Evolutionary conservation across 179 eudicot genomes (phyloP).

Genomic region (Pouteria campechiana): DNA sequence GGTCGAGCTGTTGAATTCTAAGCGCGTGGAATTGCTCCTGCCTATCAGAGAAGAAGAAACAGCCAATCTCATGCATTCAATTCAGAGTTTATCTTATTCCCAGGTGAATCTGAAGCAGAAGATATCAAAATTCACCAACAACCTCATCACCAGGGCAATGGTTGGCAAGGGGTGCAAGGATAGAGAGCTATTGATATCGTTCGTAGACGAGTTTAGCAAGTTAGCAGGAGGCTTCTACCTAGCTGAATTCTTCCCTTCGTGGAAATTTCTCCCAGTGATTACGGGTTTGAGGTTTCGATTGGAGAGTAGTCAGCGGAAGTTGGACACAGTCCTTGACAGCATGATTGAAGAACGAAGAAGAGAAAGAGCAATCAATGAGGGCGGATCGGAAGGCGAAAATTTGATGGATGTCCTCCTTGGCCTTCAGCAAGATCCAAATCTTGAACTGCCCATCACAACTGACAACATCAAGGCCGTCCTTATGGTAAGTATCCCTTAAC

Average conservation of each 20-base stretch:
- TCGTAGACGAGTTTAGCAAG: not conserved
- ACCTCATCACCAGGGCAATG: slow-evolving; percentile 10
- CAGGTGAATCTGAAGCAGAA: slow-evolving; percentile 2
- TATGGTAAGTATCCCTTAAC: slow-evolving; percentile 9
- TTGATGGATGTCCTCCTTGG: slow-evolving; percentile 8
- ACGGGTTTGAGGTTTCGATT: not conserved
- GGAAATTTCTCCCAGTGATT: not conserved
- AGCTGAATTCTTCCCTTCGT: slow-evolving; percentile 12
- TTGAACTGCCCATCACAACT: slow-evolving; percentile 7
- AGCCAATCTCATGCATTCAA: not conserved
- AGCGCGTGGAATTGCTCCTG: too few relatives aligned
- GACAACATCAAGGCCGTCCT: slow-evolving; percentile 15
- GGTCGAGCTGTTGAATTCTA: slow-evolving; percentile 7
- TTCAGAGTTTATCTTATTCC: not conserved
- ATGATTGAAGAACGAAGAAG: slow-evolving; percentile 7
- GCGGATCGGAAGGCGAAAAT: slow-evolving; percentile 8
- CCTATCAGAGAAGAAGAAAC: slow-evolving; percentile 10
- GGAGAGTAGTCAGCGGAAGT: slow-evolving; percentile 2
- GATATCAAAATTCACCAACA: slow-evolving; percentile 2
- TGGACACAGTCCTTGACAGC: slow-evolving; percentile 6
- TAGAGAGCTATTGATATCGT: not conserved
- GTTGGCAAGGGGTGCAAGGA: slow-evolving; percentile 7
- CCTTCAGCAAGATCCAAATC: slow-evolving; percentile 7
- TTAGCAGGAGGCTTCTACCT: slow-evolving; percentile 4
- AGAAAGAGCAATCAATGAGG: not conserved